A percentile compares a stretch with the other conserved stretches of the same genome.
These are phyloP conservation scores for Fusarium zealandicum DNA, from an alignment of 2,329 filamentous ascomycete genomes.

Conservation along the genomic window DNA sequence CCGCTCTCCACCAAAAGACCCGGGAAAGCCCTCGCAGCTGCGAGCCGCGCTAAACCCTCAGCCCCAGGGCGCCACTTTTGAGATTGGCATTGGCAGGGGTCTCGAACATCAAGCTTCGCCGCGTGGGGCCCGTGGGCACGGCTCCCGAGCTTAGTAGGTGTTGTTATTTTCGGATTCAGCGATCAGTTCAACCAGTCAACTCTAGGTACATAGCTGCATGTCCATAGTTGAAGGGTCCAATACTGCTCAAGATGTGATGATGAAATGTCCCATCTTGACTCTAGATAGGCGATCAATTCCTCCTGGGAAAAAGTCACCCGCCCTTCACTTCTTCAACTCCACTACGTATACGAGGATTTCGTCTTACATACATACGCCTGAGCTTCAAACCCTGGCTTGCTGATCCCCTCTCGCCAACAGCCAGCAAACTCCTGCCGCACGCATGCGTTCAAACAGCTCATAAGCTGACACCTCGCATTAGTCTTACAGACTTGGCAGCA, in stretches of 20 bases:
- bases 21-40: too few relatives aligned
- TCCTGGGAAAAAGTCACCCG: too few relatives aligned
- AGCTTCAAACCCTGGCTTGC: neutral
- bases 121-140: slow-evolving; percentile 33
- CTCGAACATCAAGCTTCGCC: slow-evolving; percentile 39
- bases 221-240: too few relatives aligned
- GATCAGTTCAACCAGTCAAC: neutral
- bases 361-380: too few relatives aligned
- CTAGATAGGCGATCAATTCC: too few relatives aligned
- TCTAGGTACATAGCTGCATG: too few relatives aligned
- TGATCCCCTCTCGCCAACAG: neutral
- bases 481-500: neutral
- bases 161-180: slow-evolving; percentile 19
- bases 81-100: slow-evolving; percentile 31
- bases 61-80: slow-evolving; percentile 24
- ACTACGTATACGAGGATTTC: neutral
- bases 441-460: neutral
- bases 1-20: neutral
- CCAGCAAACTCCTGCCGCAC: neutral
- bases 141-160: slow-evolving; percentile 3
- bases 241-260: too few relatives aligned
- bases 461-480: slow-evolving; percentile 8
- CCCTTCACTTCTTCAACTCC: neutral
- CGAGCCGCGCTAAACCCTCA: slow-evolving; percentile 20
- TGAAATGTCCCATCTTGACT: too few relatives aligned